A percentile compares a stretch with the other conserved stretches of the same genome.
These are phyloP conservation scores for Cicer judaicum DNA, from an alignment of 306 rosid species.

Conservation along the genomic window DNA sequence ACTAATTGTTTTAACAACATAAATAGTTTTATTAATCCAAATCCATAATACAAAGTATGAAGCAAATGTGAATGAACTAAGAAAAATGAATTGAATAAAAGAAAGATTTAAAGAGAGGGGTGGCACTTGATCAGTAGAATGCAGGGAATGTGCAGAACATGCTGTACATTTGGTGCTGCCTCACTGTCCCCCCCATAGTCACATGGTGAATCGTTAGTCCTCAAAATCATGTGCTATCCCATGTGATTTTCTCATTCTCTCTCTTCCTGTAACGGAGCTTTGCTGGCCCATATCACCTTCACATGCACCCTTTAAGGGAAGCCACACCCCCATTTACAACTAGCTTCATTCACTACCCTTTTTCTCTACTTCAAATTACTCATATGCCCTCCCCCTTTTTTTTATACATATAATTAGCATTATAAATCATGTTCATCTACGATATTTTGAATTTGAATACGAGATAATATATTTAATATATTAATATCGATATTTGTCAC, in stretches of 20 bases:
- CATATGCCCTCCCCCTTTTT: conserved; percentile 40
- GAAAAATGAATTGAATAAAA: no score
- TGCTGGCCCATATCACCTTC: conserved; percentile 79
- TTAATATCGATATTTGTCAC: no score
- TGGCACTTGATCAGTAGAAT: no score
- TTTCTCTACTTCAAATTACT: conserved; percentile 6
- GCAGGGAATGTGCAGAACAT: no score
- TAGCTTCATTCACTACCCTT: conserved; percentile 33
- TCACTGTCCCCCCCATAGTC: conserved; percentile 78
- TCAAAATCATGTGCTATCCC: conserved; percentile 59
- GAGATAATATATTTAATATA: no score
- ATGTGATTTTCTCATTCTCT: conserved; percentile 29
- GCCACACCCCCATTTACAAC: conserved; percentile 55
- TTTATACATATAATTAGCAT: no score
- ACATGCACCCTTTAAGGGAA: conserved; percentile 77
- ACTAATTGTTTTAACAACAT: no score
- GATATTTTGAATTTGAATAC: no score
- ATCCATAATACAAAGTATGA: no score
- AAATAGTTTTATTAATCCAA: no score
- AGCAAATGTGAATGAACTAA: neutral
- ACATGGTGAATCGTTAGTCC: conserved; percentile 57
- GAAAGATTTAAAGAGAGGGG: no score
- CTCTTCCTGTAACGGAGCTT: conserved; percentile 49
- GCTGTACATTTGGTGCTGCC: conserved; percentile 80
- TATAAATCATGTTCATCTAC: no score